These are phyloP conservation scores for Effrenium voratum DNA, from an alignment of 73 alveolate genomes.

Conservation along the genomic window DNA sequence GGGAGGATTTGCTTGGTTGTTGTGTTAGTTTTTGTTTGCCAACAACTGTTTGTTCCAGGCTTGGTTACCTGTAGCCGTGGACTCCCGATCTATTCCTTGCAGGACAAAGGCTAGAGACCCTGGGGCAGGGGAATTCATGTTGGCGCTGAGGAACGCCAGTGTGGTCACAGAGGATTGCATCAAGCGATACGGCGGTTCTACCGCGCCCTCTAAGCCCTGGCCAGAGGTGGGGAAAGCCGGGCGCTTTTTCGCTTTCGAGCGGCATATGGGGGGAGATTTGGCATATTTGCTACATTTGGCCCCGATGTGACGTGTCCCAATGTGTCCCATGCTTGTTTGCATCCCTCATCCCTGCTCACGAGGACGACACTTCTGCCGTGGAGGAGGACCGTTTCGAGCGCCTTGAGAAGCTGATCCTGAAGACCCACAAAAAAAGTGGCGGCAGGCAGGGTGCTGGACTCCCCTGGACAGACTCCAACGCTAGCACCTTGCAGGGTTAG, in stretches of 20 bases:
- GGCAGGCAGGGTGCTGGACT: too few species aligned
- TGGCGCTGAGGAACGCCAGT: slow-evolving; percentile 52
- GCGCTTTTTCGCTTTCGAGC: not conserved
- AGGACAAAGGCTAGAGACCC: too few species aligned
- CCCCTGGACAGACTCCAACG: too few species aligned
- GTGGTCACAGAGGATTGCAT: slow-evolving; percentile 51
- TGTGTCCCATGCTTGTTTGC: not conserved
- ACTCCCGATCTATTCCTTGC: too few species aligned
- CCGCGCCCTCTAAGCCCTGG: slow-evolving; percentile 71
- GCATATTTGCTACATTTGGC: not conserved
- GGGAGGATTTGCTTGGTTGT: not conserved
- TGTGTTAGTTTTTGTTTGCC: not conserved
- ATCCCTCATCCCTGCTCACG: not conserved
- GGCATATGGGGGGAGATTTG: not conserved
- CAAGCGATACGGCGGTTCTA: slow-evolving; percentile 88
- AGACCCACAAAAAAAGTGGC: not conserved
- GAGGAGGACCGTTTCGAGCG: slow-evolving; percentile 66
- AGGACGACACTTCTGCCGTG: not conserved
- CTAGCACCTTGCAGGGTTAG: too few species aligned
- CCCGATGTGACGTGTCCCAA: not conserved
- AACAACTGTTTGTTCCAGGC: too few species aligned
- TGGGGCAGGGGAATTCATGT: too few species aligned
- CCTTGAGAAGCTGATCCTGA: slow-evolving; percentile 23
- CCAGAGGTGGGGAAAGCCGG: slow-evolving; percentile 37
- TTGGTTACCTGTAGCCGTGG: too few species aligned